Percentiles rank a stretch among this genome's conserved stretches.
Evolutionary conservation across 331 rosid genomes (phyloP).

Genomic region (Pyrus hybrid): DNA sequence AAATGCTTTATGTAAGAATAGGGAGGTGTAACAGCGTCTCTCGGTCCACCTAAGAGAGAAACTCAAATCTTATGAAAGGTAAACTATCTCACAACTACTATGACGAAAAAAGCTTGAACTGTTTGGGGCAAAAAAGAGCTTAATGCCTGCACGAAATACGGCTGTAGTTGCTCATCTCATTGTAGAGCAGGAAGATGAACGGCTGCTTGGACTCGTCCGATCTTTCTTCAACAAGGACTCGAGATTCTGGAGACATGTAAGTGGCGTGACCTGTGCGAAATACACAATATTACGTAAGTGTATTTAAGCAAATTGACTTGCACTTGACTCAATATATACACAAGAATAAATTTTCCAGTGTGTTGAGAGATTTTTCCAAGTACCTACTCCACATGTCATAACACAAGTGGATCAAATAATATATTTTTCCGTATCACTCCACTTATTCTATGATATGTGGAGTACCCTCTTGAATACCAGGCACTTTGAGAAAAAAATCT

Average conservation of each 20-base stretch:
- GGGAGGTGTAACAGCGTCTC: background rate
- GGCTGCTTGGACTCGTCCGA: constrained; percentile 33
- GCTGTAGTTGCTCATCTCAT: constrained; percentile 20
- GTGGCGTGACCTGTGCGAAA: constrained; percentile 51
- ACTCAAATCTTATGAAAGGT: background rate
- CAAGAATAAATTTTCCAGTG: background rate
- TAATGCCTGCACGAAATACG: background rate
- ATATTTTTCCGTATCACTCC: too few relatives aligned
- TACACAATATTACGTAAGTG: background rate
- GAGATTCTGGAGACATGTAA: constrained; percentile 57
- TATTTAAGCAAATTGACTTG: background rate
- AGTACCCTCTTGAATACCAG: too few relatives aligned
- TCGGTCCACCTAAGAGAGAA: background rate
- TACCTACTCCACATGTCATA: too few relatives aligned
- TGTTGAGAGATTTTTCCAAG: too few relatives aligned
- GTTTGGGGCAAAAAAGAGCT: background rate
- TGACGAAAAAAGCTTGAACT: background rate
- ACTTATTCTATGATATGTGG: too few relatives aligned
- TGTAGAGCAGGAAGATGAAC: constrained; percentile 39
- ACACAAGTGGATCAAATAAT: too few relatives aligned
- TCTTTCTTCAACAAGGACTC: constrained; percentile 51
- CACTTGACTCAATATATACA: background rate
- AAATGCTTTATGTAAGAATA: background rate
- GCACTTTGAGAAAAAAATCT: too few relatives aligned
- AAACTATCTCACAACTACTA: background rate